Conservation (phyloP, 306 rosid species). For the Herpetospermum pedunculosum region DNA sequence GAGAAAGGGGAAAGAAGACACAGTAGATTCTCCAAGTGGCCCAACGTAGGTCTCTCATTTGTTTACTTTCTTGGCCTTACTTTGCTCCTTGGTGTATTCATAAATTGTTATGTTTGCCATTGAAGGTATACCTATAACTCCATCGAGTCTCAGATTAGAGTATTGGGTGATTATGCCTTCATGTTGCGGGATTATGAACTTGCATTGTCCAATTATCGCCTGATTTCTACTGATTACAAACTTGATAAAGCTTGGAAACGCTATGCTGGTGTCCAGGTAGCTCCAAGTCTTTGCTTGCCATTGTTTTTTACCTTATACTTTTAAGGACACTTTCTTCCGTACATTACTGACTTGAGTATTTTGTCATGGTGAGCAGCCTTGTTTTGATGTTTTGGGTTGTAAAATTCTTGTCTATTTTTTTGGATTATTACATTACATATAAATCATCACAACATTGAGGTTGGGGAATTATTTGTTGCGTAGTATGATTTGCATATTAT, state of each 20-base stretch:
- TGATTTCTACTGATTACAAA: slow-evolving; percentile 94
- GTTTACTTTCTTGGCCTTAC: slow-evolving; percentile 13
- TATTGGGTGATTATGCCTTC: slow-evolving; percentile 97
- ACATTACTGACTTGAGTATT: background rate
- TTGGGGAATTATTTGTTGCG: background rate
- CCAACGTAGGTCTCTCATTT: slow-evolving; percentile 43
- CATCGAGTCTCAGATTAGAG: slow-evolving; percentile 89
- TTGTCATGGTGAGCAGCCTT: background rate
- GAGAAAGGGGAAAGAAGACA: slow-evolving; percentile 98
- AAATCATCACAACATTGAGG: background rate
- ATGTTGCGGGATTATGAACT: slow-evolving; percentile 96
- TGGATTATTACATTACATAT: background rate
- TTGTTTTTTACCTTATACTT: background rate
- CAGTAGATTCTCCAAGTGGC: slow-evolving; percentile 60
- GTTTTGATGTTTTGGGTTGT: background rate
- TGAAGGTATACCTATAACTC: slow-evolving; percentile 85
- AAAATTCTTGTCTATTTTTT: background rate
- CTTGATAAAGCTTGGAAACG: slow-evolving; percentile 99
- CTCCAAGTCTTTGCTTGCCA: slow-evolving; percentile 3
- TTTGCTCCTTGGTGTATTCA: slow-evolving; percentile 11
- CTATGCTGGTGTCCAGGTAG: slow-evolving; percentile 95
- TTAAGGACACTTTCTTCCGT: background rate
- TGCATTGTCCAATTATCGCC: slow-evolving; percentile 89
- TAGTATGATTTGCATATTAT: background rate
- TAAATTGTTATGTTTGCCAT: slow-evolving; percentile 21